Base-by-base conservation (phyloP, 2,329 filamentous ascomycete species). In the Cadophora sp. region DNA sequence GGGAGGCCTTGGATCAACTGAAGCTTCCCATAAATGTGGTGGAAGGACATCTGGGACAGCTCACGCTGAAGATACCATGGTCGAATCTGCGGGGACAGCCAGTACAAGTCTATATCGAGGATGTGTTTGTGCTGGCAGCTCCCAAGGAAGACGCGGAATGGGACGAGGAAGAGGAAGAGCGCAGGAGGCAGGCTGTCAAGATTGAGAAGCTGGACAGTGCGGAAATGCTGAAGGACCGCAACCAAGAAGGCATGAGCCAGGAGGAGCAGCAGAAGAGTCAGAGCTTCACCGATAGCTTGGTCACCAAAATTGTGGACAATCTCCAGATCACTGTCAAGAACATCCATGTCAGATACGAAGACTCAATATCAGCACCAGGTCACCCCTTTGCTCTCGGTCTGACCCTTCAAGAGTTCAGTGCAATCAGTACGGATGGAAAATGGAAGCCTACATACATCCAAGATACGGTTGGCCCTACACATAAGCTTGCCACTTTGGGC, bases 151-250 rank as follows among this genome's bases (percentile, higher is more conserved):
- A 99, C 81, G 90, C 93, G 30, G 92, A 94, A 75, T 98, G 97
- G 78, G 90, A 99, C 72, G 89, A 94, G 66, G 92, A 95, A 13
- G 96, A 99, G 76, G 96, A 99, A 79, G 92, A 95, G 72, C 87
- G 89, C 62, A 87, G 96, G 76, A 89, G 88, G 69, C 94, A 97
- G 77, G 87, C 91, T n/a, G 86, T 99, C 76, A 99, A 99, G 83
- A 97, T 99, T 88, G 96, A 99, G 81, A 97, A 97, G 81, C 86
- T 99, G 7, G 96, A 99, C 78, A 97, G 93, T 73, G 96, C 96
- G 1, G 96, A 99, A 81, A 82, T 99, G 71, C 82, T 99, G 71
- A 97, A 97, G 79, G 95, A 98, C 77, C 88, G 92, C 62, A 96
- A 91, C 69, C 89, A 91, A n/a, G 95, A 97, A 78, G 94, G 95